Evolutionary conservation across 768 basidiomycete genomes (phyloP).

Genomic region (Auriscalpium microsporum): DNA sequence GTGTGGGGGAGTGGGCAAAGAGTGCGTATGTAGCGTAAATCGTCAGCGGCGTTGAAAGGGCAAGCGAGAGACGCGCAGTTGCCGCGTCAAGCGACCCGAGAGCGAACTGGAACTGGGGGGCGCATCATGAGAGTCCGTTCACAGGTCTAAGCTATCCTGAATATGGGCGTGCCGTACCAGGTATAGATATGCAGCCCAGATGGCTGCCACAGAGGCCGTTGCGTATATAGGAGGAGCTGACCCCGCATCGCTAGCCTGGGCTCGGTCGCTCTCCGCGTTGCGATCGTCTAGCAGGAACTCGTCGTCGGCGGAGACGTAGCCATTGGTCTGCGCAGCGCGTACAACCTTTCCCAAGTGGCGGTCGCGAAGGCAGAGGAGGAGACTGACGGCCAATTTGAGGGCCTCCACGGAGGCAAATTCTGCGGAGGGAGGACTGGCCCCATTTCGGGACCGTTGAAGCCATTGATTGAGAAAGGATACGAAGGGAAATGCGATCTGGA

Average conservation of each 20-base stretch:
- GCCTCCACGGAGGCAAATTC: neutral
- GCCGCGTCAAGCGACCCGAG: conserved; percentile 2
- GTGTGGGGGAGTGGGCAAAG: conserved; percentile 15
- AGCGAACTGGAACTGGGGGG: conserved; percentile 3
- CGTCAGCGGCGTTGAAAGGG: conserved; percentile 3
- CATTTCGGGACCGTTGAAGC: neutral
- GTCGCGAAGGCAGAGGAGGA: neutral
- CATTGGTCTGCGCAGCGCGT: neutral
- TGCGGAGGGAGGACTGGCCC: neutral
- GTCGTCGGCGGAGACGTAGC: neutral
- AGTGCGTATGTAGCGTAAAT: conserved; percentile 8
- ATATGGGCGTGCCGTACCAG: neutral
- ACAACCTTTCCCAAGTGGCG: neutral
- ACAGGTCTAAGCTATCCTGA: neutral
- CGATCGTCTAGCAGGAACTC: neutral
- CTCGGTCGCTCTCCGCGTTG: neutral
- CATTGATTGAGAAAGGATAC: neutral
- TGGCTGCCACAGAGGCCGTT: neutral
- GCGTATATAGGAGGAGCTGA: neutral
- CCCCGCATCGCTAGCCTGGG: neutral
- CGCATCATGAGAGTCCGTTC: neutral
- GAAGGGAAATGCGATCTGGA: neutral
- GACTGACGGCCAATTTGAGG: neutral
- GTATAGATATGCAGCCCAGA: neutral
- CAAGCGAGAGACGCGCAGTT: conserved; percentile 3